Conservation (phyloP, 805 yeast genomes). For the Wickerhamomyces silvicola region DNA sequence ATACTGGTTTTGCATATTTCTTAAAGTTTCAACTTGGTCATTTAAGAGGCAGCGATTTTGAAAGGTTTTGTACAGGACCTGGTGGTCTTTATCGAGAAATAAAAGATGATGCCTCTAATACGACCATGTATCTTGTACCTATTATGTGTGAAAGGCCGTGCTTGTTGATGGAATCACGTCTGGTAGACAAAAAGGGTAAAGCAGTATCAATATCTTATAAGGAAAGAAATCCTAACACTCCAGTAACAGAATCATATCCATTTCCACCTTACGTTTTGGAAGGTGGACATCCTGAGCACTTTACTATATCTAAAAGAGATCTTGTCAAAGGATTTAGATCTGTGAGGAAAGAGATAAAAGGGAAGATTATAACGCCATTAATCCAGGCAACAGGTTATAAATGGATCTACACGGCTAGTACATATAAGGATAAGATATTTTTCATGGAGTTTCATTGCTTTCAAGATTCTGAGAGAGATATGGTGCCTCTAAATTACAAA, state of each 20-base stretch:
- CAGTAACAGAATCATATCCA: slow-evolving; percentile 18
- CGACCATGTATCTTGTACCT: slow-evolving; percentile 16
- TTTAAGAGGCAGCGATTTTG: slow-evolving; percentile 15
- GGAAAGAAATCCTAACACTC: slow-evolving; percentile 13
- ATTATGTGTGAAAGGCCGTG: slow-evolving; percentile 16
- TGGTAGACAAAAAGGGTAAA: slow-evolving; percentile 17
- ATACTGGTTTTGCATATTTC: slow-evolving; percentile 17
- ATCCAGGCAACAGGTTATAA: slow-evolving; percentile 19
- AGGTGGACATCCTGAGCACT: slow-evolving; percentile 14
- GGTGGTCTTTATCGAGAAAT: slow-evolving; percentile 16
- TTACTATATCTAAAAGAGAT: slow-evolving; percentile 15
- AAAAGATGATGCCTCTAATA: slow-evolving; percentile 14
- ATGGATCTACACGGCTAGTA: slow-evolving; percentile 18
- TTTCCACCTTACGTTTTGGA: slow-evolving; percentile 14
- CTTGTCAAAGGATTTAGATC: slow-evolving; percentile 14
- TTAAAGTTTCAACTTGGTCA: slow-evolving; percentile 17
- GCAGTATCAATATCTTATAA: slow-evolving; percentile 16
- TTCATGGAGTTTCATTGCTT: slow-evolving; percentile 18
- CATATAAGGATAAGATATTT: slow-evolving; percentile 16
- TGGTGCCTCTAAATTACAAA: slow-evolving; percentile 15
- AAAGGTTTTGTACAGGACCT: slow-evolving; percentile 6
- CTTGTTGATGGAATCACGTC: slow-evolving; percentile 13
- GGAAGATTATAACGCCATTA: slow-evolving; percentile 14
- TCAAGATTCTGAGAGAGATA: slow-evolving; percentile 17
- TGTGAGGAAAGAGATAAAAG: slow-evolving; percentile 15